phyloP scores from a whole-genome alignment of 1,284 basidiomycete genomes.

The Sphagnurus paluster region DNA sequence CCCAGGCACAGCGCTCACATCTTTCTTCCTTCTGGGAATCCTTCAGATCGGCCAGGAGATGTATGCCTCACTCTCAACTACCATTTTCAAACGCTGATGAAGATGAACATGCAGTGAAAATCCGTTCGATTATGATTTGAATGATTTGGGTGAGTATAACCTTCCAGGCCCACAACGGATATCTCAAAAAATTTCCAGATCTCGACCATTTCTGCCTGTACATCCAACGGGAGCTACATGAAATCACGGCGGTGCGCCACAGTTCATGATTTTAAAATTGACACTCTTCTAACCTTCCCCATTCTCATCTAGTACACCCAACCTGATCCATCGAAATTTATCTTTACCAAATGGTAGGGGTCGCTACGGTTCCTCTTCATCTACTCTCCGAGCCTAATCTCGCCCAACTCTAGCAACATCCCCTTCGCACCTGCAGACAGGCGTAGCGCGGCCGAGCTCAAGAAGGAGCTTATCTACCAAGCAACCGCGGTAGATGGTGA shows the following conservation, averaged over 20 bases:
- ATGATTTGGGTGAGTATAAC: slow-evolving; percentile 56
- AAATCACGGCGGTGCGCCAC: slow-evolving; percentile 62
- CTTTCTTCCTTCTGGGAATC: slow-evolving; percentile 67
- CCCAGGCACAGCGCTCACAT: slow-evolving; percentile 59
- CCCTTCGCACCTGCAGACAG: slow-evolving; percentile 67
- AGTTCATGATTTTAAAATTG: not conserved
- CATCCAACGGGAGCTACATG: slow-evolving; percentile 64
- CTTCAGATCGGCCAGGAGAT: slow-evolving; percentile 73
- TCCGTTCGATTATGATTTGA: slow-evolving; percentile 68
- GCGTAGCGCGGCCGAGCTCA: slow-evolving; percentile 54
- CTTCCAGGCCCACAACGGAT: too few species aligned
- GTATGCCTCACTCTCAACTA: too few species aligned
- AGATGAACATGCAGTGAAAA: slow-evolving; percentile 50
- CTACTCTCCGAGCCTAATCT: not conserved
- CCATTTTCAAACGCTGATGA: not conserved
- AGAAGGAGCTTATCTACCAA: slow-evolving; percentile 33
- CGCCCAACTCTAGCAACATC: slow-evolving; percentile 42
- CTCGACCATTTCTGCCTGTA: slow-evolving; percentile 64
- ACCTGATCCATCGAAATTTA: slow-evolving; percentile 49
- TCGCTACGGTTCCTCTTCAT: not conserved
- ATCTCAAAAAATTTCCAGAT: slow-evolving; percentile 33
- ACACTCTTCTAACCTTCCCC: not conserved
- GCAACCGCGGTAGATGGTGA: slow-evolving; percentile 31
- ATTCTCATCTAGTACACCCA: slow-evolving; percentile 43
- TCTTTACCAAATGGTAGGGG: slow-evolving; percentile 48